These are phyloP conservation scores for Citrus mangshanensis DNA, from an alignment of 345 rosid species.

Conservation along the genomic window DNA sequence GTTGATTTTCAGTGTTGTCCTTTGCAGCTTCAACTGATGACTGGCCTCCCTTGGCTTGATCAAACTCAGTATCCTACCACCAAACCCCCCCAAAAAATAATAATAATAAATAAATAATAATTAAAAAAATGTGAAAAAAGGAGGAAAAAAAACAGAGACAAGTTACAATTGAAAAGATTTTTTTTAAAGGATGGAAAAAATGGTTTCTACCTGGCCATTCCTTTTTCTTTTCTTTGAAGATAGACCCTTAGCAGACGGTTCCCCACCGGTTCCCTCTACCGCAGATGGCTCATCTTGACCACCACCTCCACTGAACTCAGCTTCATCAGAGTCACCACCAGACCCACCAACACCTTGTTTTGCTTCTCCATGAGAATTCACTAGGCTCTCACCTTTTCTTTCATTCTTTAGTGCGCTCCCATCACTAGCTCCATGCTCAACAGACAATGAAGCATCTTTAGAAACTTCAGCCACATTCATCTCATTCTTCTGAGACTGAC, in stretches of 20 bases:
- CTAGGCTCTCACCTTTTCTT: constrained; percentile 40
- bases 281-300: constrained; percentile 50
- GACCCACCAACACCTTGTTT: constrained; percentile 62
- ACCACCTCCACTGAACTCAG: constrained; percentile 70
- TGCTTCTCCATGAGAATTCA: constrained; percentile 47
- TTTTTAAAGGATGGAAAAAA: constrained; percentile 2
- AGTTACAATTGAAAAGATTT: too few species aligned
- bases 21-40: constrained; percentile 48
- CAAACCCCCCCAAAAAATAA: too few species aligned
- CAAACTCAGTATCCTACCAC: constrained; percentile 48
- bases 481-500: constrained; percentile 46
- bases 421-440: constrained; percentile 36
- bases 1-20: constrained; percentile 49
- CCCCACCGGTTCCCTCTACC: constrained; percentile 44
- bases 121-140: background rate
- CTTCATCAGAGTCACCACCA: constrained; percentile 76
- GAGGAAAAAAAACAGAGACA: background rate
- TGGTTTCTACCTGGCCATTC: constrained; percentile 48
- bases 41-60: constrained; percentile 46
- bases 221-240: constrained; percentile 77
- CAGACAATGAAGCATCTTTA: constrained; percentile 41
- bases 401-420: constrained; percentile 45
- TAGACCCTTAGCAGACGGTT: constrained; percentile 46
- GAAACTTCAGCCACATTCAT: constrained; percentile 48
- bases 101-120: too few species aligned